Evolutionary conservation across 1,284 basidiomycete genomes (phyloP).

Genomic region (Tilletiaria anomala): DNA sequence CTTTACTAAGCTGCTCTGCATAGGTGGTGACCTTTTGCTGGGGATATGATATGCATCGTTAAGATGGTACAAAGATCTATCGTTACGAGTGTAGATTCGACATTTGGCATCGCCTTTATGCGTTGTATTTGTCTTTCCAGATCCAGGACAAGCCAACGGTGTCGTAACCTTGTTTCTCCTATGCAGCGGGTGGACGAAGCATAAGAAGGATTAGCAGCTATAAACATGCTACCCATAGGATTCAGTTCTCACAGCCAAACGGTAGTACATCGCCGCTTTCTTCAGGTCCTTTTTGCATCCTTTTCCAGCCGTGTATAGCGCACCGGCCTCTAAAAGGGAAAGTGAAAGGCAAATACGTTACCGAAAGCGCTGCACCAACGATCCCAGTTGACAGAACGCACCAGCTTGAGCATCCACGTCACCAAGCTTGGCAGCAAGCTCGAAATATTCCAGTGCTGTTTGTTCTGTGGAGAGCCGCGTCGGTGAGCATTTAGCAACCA

Average conservation of each 20-base stretch:
- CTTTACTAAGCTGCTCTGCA: no score
- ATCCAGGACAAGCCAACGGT: constrained; percentile 32
- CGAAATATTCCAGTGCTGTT: constrained; percentile 59
- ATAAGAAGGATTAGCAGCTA: background rate
- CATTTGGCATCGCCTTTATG: no score
- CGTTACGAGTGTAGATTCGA: no score
- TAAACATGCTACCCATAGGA: no score
- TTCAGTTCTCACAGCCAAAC: constrained; percentile 55
- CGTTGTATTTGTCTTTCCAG: constrained; percentile 29
- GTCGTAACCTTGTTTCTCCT: constrained; percentile 24
- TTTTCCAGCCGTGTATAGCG: constrained; percentile 68
- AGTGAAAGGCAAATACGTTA: background rate
- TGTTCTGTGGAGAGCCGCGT: constrained; percentile 7
- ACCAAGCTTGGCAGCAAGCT: constrained; percentile 64
- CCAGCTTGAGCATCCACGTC: constrained; percentile 67
- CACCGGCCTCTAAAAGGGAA: constrained; percentile 47
- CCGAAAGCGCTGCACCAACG: background rate
- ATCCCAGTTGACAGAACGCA: background rate
- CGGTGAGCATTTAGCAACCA: constrained; percentile 8
- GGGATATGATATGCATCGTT: no score
- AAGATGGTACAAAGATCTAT: no score
- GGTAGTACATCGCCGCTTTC: constrained; percentile 75
- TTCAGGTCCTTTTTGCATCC: constrained; percentile 70
- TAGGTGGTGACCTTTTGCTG: no score
- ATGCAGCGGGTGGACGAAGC: background rate